Base-by-base conservation (phyloP, 768 basidiomycete species). In the Obba rivulosa region DNA sequence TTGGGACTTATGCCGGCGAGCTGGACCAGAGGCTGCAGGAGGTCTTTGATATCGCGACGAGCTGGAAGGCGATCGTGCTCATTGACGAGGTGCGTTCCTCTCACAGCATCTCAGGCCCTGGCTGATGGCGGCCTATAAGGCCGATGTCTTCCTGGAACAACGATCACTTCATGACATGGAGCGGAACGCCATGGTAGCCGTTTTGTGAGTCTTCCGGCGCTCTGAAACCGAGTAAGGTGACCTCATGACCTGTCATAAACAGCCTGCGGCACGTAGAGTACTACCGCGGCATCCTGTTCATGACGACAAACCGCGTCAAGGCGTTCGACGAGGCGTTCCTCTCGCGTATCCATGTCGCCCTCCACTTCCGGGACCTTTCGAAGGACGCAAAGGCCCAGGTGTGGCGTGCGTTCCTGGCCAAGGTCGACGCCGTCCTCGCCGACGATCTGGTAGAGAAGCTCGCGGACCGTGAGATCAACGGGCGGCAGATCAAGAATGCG, bases 321-420 rank as follows among this genome's bases (percentile, higher is more conserved):
- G 69, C 78, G 1, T 81, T 83, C 63, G 82, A 84, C 57, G 79
- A 80, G 52, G 83, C 83, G 9, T 85, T 83, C 74, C 72, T 82
- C 44, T 81, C 79, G 16, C 78, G 81, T 46, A 80, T 81, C 56
- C 81, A 80, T 60, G 78, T 83, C 52, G 80, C 59, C 1, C 53
- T 64, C 18, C 57, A 57, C 50, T 65, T 64, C 57, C 54, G 51
- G 35, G 60, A 59, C 48, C 62, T 68, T 43, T 50, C 59, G 43
- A 36, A 28, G 14, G 49, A 45, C 8, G 60, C 62, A 8, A 57
- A 58, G 44, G 39, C 21, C 24, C 49, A 62, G 41, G 58, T 65
- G 40, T 62, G 63, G 63, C 45, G 48, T 16, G 50, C 58, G 17
- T 66, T 66, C 58, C 56, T 66, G 7, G 28, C 28, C 16, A 46